Evolutionary conservation across 306 rosid genomes (phyloP), one percentile per base, ranked within the genome.

Genomic region (Quercus aquifolioides): DNA sequence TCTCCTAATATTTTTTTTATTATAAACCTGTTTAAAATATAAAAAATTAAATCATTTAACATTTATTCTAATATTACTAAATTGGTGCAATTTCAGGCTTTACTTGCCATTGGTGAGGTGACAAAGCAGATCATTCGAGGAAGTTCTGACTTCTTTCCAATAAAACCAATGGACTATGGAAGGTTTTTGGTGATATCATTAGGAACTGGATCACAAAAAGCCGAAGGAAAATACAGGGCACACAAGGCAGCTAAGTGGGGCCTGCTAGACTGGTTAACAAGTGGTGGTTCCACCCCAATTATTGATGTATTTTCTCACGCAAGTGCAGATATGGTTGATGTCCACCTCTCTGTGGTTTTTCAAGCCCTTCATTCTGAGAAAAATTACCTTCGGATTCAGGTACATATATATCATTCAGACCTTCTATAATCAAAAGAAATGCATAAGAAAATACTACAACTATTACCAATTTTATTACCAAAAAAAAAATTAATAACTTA

Each of bases 311-410:
- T 62, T 49, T 73, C 46, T 69, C 77, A 91, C 9, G 86, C 88
- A 4, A 89, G 90, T 67, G 56, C 85, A 0, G 90, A 91, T 38
- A 82, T 89, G 89, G 90, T 87, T 18, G 93, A 91, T 25, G 77
- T 84, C 5, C 91, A 89, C 59, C 84, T 91, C 1, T 76, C 90
- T 13, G 81, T 77, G 0, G 68, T 87, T 63, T 71, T 87, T 49
- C 82, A 30, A 82, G 90, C 91, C 28, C 90, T 87, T 41, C 77
- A 80, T 23, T 80, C 85, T 4, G 83, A 87, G 51, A 31, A 79
- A 6, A 81, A 65, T 54, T 91, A 91, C 58, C 90, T 91, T 21
- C 83, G 91, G 15, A 89, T 89, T 70, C 92, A 86, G 88, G 92
- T 88, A 33, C 35, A 33, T 33, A 33, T 33, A 69, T 20, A 23